These are phyloP conservation scores for Rhodotorula diobovata DNA, from an alignment of 768 basidiomycete species.

Conservation along the genomic window DNA sequence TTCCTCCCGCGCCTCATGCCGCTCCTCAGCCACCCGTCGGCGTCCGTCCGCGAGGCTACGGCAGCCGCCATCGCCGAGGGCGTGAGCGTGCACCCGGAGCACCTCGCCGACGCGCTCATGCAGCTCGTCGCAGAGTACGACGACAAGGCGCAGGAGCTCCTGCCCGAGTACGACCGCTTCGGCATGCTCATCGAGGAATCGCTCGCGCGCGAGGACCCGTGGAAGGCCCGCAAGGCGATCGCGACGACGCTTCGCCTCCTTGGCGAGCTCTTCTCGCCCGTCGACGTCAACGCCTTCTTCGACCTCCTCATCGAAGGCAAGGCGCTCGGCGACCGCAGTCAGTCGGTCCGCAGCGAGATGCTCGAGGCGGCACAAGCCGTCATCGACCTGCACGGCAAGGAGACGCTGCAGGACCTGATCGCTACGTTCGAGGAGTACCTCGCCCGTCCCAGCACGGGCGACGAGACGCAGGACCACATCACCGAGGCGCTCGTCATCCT, in stretches of 20 bases:
- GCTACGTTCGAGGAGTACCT: constrained; percentile 76
- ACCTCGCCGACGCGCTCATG: constrained; percentile 50
- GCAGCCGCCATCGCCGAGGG: constrained; percentile 73
- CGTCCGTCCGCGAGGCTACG: constrained; percentile 69
- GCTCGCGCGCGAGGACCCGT: constrained; percentile 74
- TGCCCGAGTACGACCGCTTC: constrained; percentile 85
- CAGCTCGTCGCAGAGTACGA: constrained; percentile 69
- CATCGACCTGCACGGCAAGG: constrained; percentile 76
- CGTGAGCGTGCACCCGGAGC: constrained; percentile 66
- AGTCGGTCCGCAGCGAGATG: constrained; percentile 80
- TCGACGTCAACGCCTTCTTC: constrained; percentile 68
- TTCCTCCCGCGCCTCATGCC: constrained; percentile 58
- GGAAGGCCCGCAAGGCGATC: constrained; percentile 72
- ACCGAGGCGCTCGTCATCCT: constrained; percentile 93
- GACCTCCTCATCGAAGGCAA: constrained; percentile 76
- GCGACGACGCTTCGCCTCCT: constrained; percentile 64
- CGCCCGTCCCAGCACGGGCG: constrained; percentile 48
- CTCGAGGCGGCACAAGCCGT: constrained; percentile 70
- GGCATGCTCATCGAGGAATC: constrained; percentile 89
- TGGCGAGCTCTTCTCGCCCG: constrained; percentile 61
- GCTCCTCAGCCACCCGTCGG: constrained; percentile 73
- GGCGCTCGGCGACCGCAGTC: constrained; percentile 76
- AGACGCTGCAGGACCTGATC: constrained; percentile 67
- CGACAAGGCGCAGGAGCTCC: constrained; percentile 81
- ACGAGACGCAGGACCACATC: constrained; percentile 69